Evolutionary conservation across 192 early-diverging fungal genomes (phyloP).

Genomic region (Endogone sp.): DNA sequence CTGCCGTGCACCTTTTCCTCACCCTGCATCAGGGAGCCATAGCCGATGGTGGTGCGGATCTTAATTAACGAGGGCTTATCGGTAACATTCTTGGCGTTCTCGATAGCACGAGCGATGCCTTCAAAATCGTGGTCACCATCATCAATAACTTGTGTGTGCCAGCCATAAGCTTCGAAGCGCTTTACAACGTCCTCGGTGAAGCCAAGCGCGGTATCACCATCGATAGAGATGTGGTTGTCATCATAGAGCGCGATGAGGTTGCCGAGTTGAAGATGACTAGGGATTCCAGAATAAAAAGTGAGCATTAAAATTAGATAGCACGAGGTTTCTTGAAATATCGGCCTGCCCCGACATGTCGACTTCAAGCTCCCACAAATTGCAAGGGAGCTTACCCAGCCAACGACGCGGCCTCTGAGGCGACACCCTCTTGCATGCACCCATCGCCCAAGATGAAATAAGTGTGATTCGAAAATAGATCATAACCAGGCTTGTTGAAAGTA

Average conservation of each 20-base stretch:
- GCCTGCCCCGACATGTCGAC: too few species aligned
- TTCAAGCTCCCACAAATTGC: too few species aligned
- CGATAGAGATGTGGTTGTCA: constrained; percentile 95
- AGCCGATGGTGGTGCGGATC: constrained; percentile 91
- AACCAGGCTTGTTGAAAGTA: constrained; percentile 88
- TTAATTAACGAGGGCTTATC: constrained; percentile 89
- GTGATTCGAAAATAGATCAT: constrained; percentile 81
- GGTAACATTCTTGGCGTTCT: constrained; percentile 75
- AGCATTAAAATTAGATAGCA: too few species aligned
- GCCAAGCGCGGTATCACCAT: constrained; percentile 76
- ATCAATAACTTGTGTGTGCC: constrained; percentile 74
- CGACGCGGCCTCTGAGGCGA: constrained; percentile 85
- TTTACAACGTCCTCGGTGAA: constrained; percentile 91
- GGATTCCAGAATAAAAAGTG: constrained; percentile 9
- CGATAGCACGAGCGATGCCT: constrained; percentile 70
- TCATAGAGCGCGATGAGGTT: constrained; percentile 95
- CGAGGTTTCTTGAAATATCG: too few species aligned
- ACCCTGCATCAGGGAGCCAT: constrained; percentile 83
- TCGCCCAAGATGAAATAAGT: constrained; percentile 87
- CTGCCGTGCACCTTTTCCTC: constrained; percentile 91
- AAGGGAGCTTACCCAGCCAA: constrained; percentile 72
- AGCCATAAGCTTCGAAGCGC: constrained; percentile 91
- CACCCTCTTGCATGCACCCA: constrained; percentile 98
- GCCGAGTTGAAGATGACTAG: constrained; percentile 80
- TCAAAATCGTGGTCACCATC: constrained; percentile 83